Base-by-base conservation (phyloP, 768 basidiomycete species). In the Kwoniella dendrophila region DNA sequence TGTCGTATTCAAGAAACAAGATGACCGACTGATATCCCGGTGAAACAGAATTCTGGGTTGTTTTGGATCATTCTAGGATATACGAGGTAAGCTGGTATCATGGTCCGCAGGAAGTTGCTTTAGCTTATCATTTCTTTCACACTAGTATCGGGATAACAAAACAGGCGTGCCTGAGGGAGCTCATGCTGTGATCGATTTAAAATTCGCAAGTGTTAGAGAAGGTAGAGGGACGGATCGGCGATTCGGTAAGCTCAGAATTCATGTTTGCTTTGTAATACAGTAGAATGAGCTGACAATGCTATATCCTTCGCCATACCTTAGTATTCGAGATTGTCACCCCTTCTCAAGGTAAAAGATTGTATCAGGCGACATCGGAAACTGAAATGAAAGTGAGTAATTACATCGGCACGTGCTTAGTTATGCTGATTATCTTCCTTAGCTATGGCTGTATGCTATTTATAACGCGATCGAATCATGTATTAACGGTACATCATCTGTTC, bases 241-340 rank as follows among this genome's bases (percentile, higher is more conserved):
- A 0, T 77, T 76, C 50, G 71, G 77, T 78, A 20, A 69, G 75
- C 53, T 29, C 26, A 5, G 36, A n/a, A n/a, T n/a, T n/a, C n/a
- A n/a, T n/a, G n/a, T n/a, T n/a, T n/a, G n/a, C n/a, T n/a, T n/a
- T n/a, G n/a, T n/a, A n/a, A n/a, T n/a, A n/a, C 56, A 22, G 6
- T 30, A 22, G 24, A 41, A 20, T 11, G 10, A 41, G 2, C 53
- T 26, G 30, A 44, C n/a, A n/a, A 3, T 29, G 1, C 24, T 24
- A 55, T 6, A 29, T 40, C 33, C 29, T 22, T 16, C 4, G 16
- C 18, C 16, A 26, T 32, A 30, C 18, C 36, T 29, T 24, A 78
- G 77, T 77, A 0, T 79, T 79, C 52, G 78, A 79, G 59, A 72
- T 79, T 34, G 76, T 79, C 24, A 77, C 78, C 3, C 73, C 77